Evolutionary conservation across 371 early-diverging fungal species (phyloP).

Genomic region (Encephalitozoon romaleae): DNA sequence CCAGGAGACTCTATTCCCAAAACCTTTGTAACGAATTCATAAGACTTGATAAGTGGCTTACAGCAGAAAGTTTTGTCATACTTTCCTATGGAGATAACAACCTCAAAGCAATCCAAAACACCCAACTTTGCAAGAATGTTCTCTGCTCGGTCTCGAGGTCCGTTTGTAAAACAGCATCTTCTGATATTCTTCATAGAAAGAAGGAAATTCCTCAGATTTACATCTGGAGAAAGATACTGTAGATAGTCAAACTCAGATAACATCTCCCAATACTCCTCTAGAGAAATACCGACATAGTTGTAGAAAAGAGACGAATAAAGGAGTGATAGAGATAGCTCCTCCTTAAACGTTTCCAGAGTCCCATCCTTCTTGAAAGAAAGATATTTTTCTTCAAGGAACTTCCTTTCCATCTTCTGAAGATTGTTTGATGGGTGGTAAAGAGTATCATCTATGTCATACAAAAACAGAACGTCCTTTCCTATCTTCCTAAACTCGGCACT

Average conservation of each 20-base stretch:
- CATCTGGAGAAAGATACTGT: conserved; percentile 18
- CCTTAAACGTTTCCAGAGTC: neutral
- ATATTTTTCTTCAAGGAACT: neutral
- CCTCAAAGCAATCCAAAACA: conserved; percentile 38
- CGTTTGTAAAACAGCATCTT: conserved; percentile 48
- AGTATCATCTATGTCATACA: conserved; percentile 51
- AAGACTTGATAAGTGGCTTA: conserved; percentile 35
- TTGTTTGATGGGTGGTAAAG: conserved; percentile 30
- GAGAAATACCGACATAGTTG: neutral
- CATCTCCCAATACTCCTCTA: neutral
- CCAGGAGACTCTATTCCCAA: conserved; percentile 9
- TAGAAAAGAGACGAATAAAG: conserved; percentile 8
- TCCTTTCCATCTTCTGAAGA: neutral
- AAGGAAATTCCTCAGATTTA: conserved; percentile 9
- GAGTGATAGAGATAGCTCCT: neutral
- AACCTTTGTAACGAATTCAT: conserved; percentile 34
- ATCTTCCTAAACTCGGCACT: neutral
- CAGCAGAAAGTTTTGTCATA: conserved; percentile 10
- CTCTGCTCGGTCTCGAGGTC: conserved; percentile 10
- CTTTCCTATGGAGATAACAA: conserved; percentile 39
- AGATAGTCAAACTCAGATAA: neutral
- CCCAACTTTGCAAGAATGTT: conserved; percentile 21
- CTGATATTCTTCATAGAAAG: conserved; percentile 10
- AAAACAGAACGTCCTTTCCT: conserved; percentile 11
- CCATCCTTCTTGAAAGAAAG: neutral